Conservation (phyloP, 2,329 filamentous ascomycete species). For the Aspergillus japonicus region DNA sequence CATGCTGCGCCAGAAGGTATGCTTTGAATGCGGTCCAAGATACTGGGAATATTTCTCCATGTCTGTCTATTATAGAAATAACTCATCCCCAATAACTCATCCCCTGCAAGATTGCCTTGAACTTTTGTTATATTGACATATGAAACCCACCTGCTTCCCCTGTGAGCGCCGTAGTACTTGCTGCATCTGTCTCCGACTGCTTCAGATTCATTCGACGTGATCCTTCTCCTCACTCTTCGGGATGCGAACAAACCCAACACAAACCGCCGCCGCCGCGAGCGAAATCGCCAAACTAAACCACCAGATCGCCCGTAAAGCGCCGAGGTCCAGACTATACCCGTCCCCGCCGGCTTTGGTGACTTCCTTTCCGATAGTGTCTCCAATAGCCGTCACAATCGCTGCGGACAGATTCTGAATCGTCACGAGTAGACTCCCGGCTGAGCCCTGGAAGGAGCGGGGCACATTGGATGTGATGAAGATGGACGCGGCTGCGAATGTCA, state of each 20-base stretch:
- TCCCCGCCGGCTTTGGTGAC: constrained; percentile 11
- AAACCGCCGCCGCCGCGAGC: constrained; percentile 29
- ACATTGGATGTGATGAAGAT: constrained; percentile 49
- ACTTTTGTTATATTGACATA: too few species aligned
- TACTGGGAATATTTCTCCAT: too few species aligned
- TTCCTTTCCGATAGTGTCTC: constrained; percentile 32
- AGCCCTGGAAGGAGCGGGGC: constrained; percentile 44
- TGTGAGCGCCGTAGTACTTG: too few species aligned
- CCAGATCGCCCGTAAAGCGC: constrained; percentile 37
- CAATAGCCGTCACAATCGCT: constrained; percentile 35
- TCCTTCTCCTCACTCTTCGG: constrained; percentile 37
- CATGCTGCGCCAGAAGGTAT: too few species aligned
- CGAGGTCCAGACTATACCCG: constrained; percentile 20
- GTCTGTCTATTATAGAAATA: too few species aligned
- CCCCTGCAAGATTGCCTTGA: too few species aligned
- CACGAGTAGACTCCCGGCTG: constrained; percentile 45
- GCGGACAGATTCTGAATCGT: constrained; percentile 46
- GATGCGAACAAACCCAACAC: constrained; percentile 39
- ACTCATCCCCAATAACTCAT: too few species aligned
- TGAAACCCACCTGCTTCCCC: too few species aligned
- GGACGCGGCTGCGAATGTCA: constrained; percentile 46
- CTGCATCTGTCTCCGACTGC: too few species aligned
- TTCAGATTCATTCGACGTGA: constrained; percentile 8
- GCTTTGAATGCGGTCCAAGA: too few species aligned
- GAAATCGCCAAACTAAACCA: constrained; percentile 40